Base-by-base conservation (phyloP, 768 basidiomycete genomes). In the Russula compacta region DNA sequence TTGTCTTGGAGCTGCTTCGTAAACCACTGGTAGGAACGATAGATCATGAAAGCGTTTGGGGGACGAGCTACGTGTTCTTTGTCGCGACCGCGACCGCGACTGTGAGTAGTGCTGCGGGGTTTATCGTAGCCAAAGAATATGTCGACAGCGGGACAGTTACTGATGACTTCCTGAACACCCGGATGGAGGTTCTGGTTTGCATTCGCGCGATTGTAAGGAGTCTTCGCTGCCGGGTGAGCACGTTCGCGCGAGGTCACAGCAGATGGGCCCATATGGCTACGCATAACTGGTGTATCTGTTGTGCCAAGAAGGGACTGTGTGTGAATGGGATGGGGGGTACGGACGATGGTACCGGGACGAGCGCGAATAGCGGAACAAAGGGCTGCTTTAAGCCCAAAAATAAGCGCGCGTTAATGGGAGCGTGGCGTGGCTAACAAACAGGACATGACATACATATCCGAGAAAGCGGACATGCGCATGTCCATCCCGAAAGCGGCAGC, bases 41-140 rank as follows among this genome's bases (percentile, higher is more conserved):
- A 92, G 61, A 92, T 75, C 73, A 92, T 90, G 77, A 92, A 95
- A 10, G 90, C 86, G 68, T 94, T 95, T 58, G 87, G 79, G 1
- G 92, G 92, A 14, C 91, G 84, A 36, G 83, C 84, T 40, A 92
- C 81, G 69, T 84, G 84, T 39, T 76, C 77, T 10, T 68, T 72
- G 68, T 70, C 72, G 68, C 72, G 73, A 64, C 73, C 72, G 68
- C 71, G 73, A 65, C 73, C 76, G 58, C 76, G 75, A 0, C 70
- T 71, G 57, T 79, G 78, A 8, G 63, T 58, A n/a, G 78, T 75
- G n/a, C 74, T 70, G 35, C 73, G 73, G 21, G 70, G 70, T 2
- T 65, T 33, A 53, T 70, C 69, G 3, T 69, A 64, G 49, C 70
- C 62, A 66, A 65, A 49, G n/a, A 65, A 47, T 17, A 58, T 17